Percentiles rank a stretch among this genome's conserved stretches.
Conservation (phyloP, 1,284 basidiomycete genomes). For the Papiliotrema terrestris region DNA sequence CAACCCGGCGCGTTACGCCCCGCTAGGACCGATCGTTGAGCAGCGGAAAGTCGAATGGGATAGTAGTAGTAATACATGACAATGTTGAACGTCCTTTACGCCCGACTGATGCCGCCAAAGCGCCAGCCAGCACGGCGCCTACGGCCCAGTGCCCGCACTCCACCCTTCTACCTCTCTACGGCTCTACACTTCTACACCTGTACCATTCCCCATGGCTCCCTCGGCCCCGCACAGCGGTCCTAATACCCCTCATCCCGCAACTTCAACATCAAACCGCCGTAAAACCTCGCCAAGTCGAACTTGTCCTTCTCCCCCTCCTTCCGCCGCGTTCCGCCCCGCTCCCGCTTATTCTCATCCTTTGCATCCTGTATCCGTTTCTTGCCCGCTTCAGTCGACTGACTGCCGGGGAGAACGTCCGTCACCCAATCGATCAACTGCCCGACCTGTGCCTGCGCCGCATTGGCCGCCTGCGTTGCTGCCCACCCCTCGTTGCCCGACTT, state of each 20-base stretch:
- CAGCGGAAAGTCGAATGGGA: too few species aligned
- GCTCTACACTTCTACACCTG: too few species aligned
- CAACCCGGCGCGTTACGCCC: too few species aligned
- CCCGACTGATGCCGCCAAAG: too few species aligned
- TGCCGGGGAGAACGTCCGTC: constrained; percentile 40
- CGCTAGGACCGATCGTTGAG: too few species aligned
- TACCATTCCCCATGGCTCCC: too few species aligned
- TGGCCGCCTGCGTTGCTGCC: constrained; percentile 11
- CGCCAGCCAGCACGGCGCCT: too few species aligned
- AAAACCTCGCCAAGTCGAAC: constrained; percentile 49
- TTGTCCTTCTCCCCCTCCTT: constrained; percentile 41
- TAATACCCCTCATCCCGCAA: constrained; percentile 46
- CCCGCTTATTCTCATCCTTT: constrained; percentile 31
- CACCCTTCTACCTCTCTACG: too few species aligned
- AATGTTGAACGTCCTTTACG: too few species aligned
- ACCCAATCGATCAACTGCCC: constrained; percentile 50
- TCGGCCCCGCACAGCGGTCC: background rate
- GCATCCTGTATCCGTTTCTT: constrained; percentile 44
- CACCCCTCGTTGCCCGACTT: background rate
- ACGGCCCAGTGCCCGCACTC: too few species aligned
- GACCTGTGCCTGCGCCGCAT: constrained; percentile 43
- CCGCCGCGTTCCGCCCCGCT: constrained; percentile 9
- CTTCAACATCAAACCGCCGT: constrained; percentile 49
- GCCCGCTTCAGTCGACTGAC: constrained; percentile 26
- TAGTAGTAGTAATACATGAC: too few species aligned